Evolutionary conservation across 2,329 filamentous ascomycete species (phyloP).

Genomic region (Lasiodiplodia citricola): DNA sequence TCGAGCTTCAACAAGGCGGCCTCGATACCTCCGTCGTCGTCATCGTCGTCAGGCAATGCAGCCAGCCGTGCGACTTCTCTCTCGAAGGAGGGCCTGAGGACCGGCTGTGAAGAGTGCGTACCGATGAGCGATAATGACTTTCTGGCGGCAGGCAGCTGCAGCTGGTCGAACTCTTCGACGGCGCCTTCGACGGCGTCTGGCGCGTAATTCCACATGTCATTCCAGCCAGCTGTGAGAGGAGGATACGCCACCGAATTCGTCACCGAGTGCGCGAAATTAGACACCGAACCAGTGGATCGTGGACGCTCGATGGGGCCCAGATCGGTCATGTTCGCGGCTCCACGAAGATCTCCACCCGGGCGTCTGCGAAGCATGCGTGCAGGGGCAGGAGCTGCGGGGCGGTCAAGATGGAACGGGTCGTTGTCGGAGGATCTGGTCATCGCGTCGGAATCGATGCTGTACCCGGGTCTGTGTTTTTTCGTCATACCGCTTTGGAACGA

Average conservation of each 20-base stretch:
- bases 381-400: slow-evolving; percentile 35
- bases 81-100: slow-evolving; percentile 76
- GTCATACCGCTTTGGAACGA: slow-evolving; percentile 65
- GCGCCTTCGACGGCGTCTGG: background rate
- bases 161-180: background rate
- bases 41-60: slow-evolving; percentile 84
- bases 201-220: slow-evolving; percentile 4
- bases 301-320: slow-evolving; percentile 48
- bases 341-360: slow-evolving; percentile 56
- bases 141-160: slow-evolving; percentile 26
- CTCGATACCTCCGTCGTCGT: slow-evolving; percentile 79
- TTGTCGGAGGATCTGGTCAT: slow-evolving; percentile 46
- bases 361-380: slow-evolving; percentile 51
- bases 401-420: slow-evolving; percentile 47
- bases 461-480: slow-evolving; percentile 56
- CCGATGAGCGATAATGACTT: slow-evolving; percentile 50
- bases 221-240: slow-evolving; percentile 25
- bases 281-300: slow-evolving; percentile 55
- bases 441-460: slow-evolving; percentile 65
- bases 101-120: slow-evolving; percentile 62
- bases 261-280: slow-evolving; percentile 49
- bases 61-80: slow-evolving; percentile 85
- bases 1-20: slow-evolving; percentile 92
- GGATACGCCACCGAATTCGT: slow-evolving; percentile 45
- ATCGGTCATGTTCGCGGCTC: slow-evolving; percentile 53